Evolutionary conservation across 2,329 filamentous ascomycete species (phyloP).

Genomic region (Colletotrichum eleusines): DNA sequence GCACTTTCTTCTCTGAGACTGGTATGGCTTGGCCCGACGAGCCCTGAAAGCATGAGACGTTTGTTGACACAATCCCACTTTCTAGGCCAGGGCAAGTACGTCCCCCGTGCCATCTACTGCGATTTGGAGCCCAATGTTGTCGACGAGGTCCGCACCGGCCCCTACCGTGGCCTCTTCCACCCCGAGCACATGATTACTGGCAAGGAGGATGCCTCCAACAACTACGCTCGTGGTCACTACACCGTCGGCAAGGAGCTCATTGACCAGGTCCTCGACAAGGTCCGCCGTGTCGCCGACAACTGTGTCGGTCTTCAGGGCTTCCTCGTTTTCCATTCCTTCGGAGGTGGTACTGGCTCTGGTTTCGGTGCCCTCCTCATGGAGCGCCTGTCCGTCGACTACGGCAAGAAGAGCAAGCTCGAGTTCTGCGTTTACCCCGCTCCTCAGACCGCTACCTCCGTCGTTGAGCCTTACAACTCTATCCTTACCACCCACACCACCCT

Average conservation of each 20-base stretch:
- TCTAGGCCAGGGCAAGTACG: constrained; percentile 96
- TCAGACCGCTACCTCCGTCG: constrained; percentile 95
- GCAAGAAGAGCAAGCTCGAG: constrained; percentile 99
- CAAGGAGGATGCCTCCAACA: constrained; percentile 99
- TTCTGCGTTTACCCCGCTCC: constrained; percentile 99
- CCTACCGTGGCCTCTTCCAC: constrained; percentile 97
- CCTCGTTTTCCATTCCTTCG: constrained; percentile 99
- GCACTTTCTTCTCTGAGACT: constrained; percentile 99
- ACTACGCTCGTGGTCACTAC: constrained; percentile 99
- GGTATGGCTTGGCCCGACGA: constrained; percentile 67
- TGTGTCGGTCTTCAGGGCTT: constrained; percentile 98
- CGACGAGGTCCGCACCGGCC: constrained; percentile 97
- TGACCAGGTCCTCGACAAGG: constrained; percentile 97
- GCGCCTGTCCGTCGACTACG: constrained; percentile 97
- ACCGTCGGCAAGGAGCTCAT: constrained; percentile 99
- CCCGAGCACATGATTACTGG: constrained; percentile 99
- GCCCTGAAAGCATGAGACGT: neutral
- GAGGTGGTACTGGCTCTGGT: constrained; percentile 97
- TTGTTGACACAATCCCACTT: constrained; percentile 32
- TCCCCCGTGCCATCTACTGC: constrained; percentile 98
- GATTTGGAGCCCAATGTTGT: constrained; percentile 99
- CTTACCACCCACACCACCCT: constrained; percentile 98
- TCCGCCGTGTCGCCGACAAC: constrained; percentile 97
- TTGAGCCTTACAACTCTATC: constrained; percentile 99
- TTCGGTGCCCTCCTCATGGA: constrained; percentile 99